Evolutionary conservation across 2,329 filamentous ascomycete genomes (phyloP).

Genomic region (Shiraia bambusicola): DNA sequence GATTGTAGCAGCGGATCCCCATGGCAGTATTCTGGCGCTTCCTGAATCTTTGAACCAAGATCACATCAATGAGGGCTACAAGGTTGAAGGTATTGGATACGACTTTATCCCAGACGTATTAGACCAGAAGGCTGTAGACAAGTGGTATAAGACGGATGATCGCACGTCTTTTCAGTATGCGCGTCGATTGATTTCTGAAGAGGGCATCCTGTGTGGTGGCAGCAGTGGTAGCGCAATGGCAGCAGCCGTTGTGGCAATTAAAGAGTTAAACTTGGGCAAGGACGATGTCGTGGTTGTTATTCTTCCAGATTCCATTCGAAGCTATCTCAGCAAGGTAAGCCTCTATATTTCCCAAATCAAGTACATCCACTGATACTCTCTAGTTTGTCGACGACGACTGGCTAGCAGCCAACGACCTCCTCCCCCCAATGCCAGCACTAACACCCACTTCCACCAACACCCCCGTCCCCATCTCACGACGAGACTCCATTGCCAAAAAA

Average conservation of each 20-base stretch:
- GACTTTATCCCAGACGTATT: constrained; percentile 97
- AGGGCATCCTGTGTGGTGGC: constrained; percentile 89
- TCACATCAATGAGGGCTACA: constrained; percentile 81
- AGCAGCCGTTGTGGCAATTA: constrained; percentile 73
- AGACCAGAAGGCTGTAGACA: constrained; percentile 75
- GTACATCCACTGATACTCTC: constrained; percentile 14
- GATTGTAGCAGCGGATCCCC: constrained; percentile 88
- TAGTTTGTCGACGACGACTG: constrained; percentile 96
- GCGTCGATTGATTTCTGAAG: constrained; percentile 87
- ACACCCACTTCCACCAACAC: constrained; percentile 26
- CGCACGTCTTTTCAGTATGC: constrained; percentile 86
- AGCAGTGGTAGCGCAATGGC: constrained; percentile 91
- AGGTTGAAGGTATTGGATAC: constrained; percentile 98
- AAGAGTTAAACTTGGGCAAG: constrained; percentile 74
- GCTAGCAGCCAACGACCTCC: constrained; percentile 93
- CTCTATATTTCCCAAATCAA: neutral
- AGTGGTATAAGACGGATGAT: constrained; percentile 98
- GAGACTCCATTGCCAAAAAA: constrained; percentile 43
- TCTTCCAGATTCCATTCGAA: constrained; percentile 92
- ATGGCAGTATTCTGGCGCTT: constrained; percentile 86
- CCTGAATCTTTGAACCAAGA: constrained; percentile 79
- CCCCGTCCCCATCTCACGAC: constrained; percentile 32
- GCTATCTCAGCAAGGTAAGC: constrained; percentile 82
- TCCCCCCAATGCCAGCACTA: constrained; percentile 60
- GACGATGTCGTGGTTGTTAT: constrained; percentile 89